phyloP scores from a whole-genome alignment of 139 green algal species.

The Trebouxia sp. region DNA sequence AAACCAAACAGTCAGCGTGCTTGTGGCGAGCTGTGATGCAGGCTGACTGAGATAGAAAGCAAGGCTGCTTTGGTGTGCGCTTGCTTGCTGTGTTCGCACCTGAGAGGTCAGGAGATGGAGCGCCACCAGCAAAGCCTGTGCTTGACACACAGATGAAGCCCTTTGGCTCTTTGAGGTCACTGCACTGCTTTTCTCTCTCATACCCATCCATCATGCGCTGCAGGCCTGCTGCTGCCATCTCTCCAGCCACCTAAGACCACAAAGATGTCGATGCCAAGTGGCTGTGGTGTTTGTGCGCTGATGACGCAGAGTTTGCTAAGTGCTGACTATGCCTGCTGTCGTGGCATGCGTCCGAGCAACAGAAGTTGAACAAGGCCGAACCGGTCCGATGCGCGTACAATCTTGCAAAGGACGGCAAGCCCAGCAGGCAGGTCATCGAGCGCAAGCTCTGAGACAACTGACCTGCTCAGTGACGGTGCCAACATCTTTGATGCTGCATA shows the following conservation, averaged over 20 bases:
- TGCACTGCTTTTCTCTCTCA: not conserved
- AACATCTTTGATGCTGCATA: slow-evolving; percentile 1
- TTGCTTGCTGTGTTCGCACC: not conserved
- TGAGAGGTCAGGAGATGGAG: not conserved
- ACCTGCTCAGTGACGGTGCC: slow-evolving; percentile 7
- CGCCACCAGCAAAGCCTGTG: slow-evolving; percentile 14
- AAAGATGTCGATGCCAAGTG: not conserved
- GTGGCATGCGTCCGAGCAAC: too few species aligned
- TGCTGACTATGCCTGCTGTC: too few species aligned
- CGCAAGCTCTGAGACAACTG: too few species aligned
- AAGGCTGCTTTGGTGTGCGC: too few species aligned
- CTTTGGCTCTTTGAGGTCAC: not conserved
- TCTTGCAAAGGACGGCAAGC: too few species aligned
- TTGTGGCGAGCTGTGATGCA: too few species aligned
- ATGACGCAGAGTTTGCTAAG: too few species aligned
- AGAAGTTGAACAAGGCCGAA: too few species aligned
- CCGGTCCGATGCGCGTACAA: too few species aligned
- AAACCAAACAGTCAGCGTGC: too few species aligned
- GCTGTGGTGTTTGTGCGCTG: not conserved
- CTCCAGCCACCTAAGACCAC: slow-evolving; percentile 10
- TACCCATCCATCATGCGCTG: slow-evolving; percentile 8
- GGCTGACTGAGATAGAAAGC: too few species aligned
- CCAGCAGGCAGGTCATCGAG: too few species aligned
- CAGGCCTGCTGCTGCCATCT: slow-evolving; percentile 9
- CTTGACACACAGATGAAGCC: slow-evolving; percentile 16